phyloP scores from a whole-genome alignment of 2,329 filamentous ascomycete species.

The Ophiostoma quercus region DNA sequence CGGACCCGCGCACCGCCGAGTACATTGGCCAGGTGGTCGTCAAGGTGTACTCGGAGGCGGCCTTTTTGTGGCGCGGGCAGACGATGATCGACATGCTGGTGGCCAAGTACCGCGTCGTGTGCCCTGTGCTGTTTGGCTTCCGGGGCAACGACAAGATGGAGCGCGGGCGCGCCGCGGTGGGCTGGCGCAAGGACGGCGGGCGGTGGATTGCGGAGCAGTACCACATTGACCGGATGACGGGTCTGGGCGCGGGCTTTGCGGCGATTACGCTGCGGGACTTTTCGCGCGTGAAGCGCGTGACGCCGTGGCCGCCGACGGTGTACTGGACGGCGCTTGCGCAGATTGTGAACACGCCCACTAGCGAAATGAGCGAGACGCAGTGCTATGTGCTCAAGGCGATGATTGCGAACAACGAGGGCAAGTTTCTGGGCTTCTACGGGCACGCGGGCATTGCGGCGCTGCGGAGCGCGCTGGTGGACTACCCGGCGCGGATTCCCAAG shows the following conservation, averaged over 20 bases:
- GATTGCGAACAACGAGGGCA: constrained; percentile 66
- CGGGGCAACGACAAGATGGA: constrained; percentile 69
- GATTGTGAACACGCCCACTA: constrained; percentile 66
- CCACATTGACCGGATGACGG: constrained; percentile 80
- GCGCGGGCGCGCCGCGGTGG: constrained; percentile 60
- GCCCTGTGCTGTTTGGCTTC: constrained; percentile 81
- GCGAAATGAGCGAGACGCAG: constrained; percentile 67
- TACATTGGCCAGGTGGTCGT: constrained; percentile 66
- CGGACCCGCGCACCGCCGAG: constrained; percentile 58
- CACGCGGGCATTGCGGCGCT: constrained; percentile 67
- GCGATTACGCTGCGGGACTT: constrained; percentile 80
- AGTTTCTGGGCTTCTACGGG: constrained; percentile 78
- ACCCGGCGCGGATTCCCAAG: constrained; percentile 53
- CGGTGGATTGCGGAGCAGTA: constrained; percentile 61
- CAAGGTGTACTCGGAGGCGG: constrained; percentile 60
- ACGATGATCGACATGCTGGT: constrained; percentile 70
- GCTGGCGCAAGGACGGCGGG: constrained; percentile 62
- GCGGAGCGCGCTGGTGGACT: constrained; percentile 64
- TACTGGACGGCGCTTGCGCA: constrained; percentile 78
- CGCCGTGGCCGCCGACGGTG: constrained; percentile 70
- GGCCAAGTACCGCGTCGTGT: constrained; percentile 74
- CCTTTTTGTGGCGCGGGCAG: constrained; percentile 59
- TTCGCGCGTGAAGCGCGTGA: constrained; percentile 59
- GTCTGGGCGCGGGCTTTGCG: constrained; percentile 77
- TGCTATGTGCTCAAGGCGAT: constrained; percentile 65